Evolutionary conservation across 768 basidiomycete species (phyloP).

Genomic region (Xerocomus brunneocitrinus): DNA sequence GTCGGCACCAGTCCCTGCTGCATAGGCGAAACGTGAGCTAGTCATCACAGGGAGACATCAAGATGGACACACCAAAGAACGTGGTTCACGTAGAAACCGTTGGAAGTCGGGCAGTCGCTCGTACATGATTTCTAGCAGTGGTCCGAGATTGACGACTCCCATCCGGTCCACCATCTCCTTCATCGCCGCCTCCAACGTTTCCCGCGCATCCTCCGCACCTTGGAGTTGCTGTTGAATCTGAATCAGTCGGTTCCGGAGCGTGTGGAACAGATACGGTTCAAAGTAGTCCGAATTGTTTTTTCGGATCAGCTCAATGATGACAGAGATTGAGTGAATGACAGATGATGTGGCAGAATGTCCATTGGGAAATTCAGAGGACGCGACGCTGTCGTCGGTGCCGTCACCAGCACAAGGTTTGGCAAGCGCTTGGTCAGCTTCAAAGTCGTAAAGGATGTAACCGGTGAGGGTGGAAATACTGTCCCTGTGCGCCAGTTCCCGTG

Average conservation of each 20-base stretch:
- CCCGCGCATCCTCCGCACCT: slow-evolving; percentile 54
- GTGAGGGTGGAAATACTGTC: slow-evolving; percentile 68
- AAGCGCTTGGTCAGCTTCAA: slow-evolving; percentile 29
- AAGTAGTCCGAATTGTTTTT: slow-evolving; percentile 99
- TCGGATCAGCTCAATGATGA: slow-evolving; percentile 90
- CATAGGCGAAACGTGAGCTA: slow-evolving; percentile 9
- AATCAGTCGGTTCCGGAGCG: slow-evolving; percentile 85
- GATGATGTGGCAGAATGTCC: slow-evolving; percentile 66
- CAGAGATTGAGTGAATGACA: slow-evolving; percentile 78
- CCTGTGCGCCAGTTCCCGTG: slow-evolving; percentile 77
- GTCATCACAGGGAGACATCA: slow-evolving; percentile 2
- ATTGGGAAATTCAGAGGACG: slow-evolving; percentile 27
- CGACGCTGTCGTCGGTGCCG: slow-evolving; percentile 9
- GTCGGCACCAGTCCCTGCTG: slow-evolving; percentile 68
- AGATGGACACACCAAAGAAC: slow-evolving; percentile 61
- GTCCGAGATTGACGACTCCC: slow-evolving; percentile 88
- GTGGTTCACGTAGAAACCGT: slow-evolving; percentile 60
- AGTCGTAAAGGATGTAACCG: slow-evolving; percentile 72
- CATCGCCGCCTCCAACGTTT: slow-evolving; percentile 67
- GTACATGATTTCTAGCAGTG: slow-evolving; percentile 70
- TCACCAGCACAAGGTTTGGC: slow-evolving; percentile 14
- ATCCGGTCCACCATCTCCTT: slow-evolving; percentile 77
- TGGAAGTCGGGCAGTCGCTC: slow-evolving; percentile 67
- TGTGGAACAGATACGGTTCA: slow-evolving; percentile 95
- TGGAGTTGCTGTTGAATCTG: slow-evolving; percentile 73